Evolutionary conservation across 2,329 filamentous ascomycete genomes (phyloP).

Genomic region (Coniochaeta sp.): DNA sequence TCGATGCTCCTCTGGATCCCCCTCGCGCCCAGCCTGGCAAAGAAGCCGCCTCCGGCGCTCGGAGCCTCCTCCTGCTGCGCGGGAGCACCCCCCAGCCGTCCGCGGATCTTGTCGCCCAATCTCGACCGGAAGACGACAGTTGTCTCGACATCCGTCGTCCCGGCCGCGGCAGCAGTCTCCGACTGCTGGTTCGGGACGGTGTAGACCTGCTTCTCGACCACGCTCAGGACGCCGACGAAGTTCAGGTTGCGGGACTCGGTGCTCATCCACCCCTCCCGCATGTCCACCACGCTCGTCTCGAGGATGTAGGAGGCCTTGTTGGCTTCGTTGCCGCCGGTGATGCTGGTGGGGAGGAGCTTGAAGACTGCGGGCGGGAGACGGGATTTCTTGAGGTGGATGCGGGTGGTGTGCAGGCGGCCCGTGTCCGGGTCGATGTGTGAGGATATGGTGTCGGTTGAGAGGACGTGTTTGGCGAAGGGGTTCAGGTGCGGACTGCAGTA

Average conservation of each 20-base stretch:
- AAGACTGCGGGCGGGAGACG: conserved; percentile 67
- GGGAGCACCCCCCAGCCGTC: conserved; percentile 28
- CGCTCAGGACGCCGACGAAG: conserved; percentile 71
- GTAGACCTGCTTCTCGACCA: conserved; percentile 70
- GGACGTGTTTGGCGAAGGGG: conserved; percentile 73
- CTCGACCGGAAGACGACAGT: conserved; percentile 66
- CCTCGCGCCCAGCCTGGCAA: conserved; percentile 55
- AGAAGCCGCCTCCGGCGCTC: conserved; percentile 37
- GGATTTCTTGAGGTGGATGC: conserved; percentile 75
- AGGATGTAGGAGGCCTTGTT: conserved; percentile 74
- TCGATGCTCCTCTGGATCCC: conserved; percentile 77
- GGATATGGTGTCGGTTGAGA: conserved; percentile 76
- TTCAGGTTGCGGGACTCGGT: conserved; percentile 77
- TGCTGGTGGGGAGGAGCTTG: conserved; percentile 64
- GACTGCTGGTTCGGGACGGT: conserved; percentile 26
- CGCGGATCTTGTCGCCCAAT: conserved; percentile 57
- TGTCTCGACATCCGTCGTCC: conserved; percentile 61
- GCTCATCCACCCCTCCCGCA: conserved; percentile 74
- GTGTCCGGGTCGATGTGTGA: conserved; percentile 65
- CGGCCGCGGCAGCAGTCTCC: conserved; percentile 8
- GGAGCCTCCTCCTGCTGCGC: conserved; percentile 35
- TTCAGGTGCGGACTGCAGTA: conserved; percentile 67
- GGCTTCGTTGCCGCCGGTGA: conserved; percentile 52
- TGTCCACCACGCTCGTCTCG: conserved; percentile 71
- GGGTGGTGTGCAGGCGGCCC: conserved; percentile 68